Evolutionary conservation across 176 grass and related monocot genomes (phyloP).

Genomic region (Pharus latifolius): DNA sequence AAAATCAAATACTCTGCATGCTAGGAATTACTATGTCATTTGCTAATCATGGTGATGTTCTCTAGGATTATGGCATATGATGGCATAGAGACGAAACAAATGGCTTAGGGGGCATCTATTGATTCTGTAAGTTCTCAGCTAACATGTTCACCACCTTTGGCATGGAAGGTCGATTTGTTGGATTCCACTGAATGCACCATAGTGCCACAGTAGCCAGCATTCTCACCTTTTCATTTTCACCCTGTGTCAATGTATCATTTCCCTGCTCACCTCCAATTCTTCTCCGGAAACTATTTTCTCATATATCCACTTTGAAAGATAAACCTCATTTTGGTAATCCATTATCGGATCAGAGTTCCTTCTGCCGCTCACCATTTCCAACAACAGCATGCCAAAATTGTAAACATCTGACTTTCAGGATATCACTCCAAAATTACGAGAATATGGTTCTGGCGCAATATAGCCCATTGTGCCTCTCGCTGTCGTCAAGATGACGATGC

Average conservation of each 20-base stretch:
- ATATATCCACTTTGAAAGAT: conserved; percentile 42
- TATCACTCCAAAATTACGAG: conserved; percentile 18
- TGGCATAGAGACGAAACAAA: conserved; percentile 15
- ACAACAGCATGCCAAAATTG: conserved; percentile 33
- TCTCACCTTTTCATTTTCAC: conserved; percentile 11
- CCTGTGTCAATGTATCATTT: background rate
- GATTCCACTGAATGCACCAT: conserved; percentile 71
- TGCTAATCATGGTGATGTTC: background rate
- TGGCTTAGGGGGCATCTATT: conserved; percentile 36
- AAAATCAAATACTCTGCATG: no score
- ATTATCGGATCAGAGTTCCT: conserved; percentile 36
- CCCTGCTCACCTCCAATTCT: background rate
- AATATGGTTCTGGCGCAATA: conserved; percentile 39
- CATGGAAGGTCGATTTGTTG: conserved; percentile 35
- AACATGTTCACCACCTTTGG: conserved; percentile 63
- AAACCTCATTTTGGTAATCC: conserved; percentile 4
- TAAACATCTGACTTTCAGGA: conserved; percentile 51
- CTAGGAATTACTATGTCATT: background rate
- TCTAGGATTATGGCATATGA: background rate
- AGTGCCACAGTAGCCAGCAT: conserved; percentile 34
- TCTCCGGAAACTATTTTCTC: background rate
- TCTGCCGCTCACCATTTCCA: conserved; percentile 45
- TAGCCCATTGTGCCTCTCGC: conserved; percentile 44
- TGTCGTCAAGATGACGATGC: conserved; percentile 28
- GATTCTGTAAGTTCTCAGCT: conserved; percentile 18